Evolutionary conservation across 495 filamentous ascomycete species (phyloP), one percentile per base, ranked within the genome.

Genomic region (Choiromyces venosus): DNA sequence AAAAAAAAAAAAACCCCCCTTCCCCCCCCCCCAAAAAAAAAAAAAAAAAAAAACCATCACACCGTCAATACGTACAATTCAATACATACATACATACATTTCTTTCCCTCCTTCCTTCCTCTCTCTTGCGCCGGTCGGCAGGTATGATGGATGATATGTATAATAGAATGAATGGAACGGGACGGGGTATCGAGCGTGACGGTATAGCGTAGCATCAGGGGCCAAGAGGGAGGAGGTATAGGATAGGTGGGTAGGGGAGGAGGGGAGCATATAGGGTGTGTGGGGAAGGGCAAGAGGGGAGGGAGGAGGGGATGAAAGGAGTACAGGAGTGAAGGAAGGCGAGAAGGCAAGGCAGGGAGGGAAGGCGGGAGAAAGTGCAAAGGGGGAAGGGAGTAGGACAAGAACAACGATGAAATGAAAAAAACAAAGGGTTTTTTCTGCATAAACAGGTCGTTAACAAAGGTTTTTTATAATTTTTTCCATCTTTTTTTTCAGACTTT

Each of bases 401-500:
- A 25, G n/a, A 56, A 61, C 52, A 61, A 29, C 52, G 25, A 61
- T 61, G 8, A 61, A 61, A 61, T 61, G 52, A 29, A 61, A 61
- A n/a, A 61, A 29, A 29, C 52, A 61, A 52, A 52, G 52, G 52
- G 52, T 61, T 25, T 61, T 61, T 29, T 29, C 52, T 12, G 52
- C 52, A 16, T 61, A 61, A 61, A 61, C 3, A 29, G 52, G 52
- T 61, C 52, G 52, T 61, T 61, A 61, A 61, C 52, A 61, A 61
- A 61, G 52, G 52, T 61, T 61, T 61, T 61, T 61, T 29, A 52
- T 52, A 52, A 52, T 52, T 52, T 12, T 52, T 52, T 52, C 44
- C 8, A 3, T 2, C 10, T 25, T 52, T 52, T 52, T 52, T 52
- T 52, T 9, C 44, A 52, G 44, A 52, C 44, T 52, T 52, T 52